Percentiles rank a stretch among this genome's conserved stretches.
Evolutionary conservation across 768 basidiomycete genomes (phyloP).

Genomic region (Gloeopeniophorella convolvens): DNA sequence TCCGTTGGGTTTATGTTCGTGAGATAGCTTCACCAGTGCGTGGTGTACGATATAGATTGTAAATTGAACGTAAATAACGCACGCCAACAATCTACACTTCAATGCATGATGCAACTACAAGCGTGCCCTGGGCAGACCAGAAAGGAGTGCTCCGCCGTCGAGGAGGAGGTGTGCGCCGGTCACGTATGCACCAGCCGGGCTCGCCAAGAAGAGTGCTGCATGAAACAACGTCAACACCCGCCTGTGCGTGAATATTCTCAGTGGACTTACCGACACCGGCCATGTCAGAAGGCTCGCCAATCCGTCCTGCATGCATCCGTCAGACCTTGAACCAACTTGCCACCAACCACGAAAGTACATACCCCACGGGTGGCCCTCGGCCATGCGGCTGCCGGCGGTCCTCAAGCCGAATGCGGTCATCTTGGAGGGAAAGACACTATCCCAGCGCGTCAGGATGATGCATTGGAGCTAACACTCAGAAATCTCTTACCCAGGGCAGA

Average conservation of each 20-base stretch:
- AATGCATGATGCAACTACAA: constrained; percentile 12
- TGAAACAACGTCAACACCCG: background rate
- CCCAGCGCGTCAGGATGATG: background rate
- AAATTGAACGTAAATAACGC: too few relatives aligned
- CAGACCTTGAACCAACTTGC: background rate
- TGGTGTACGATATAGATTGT: too few relatives aligned
- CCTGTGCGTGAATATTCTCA: too few relatives aligned
- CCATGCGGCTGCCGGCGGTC: constrained; percentile 44
- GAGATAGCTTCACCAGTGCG: too few relatives aligned
- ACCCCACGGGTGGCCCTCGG: constrained; percentile 59
- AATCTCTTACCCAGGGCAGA: constrained; percentile 61
- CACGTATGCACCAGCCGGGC: constrained; percentile 65
- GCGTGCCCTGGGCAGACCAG: background rate
- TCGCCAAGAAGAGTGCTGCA: constrained; percentile 36
- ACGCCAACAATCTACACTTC: too few relatives aligned
- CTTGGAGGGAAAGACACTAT: constrained; percentile 71
- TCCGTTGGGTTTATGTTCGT: too few relatives aligned
- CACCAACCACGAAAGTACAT: constrained; percentile 15
- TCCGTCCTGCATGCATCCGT: constrained; percentile 42
- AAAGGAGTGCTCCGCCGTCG: constrained; percentile 41
- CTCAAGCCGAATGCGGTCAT: constrained; percentile 75
- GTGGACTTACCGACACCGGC: constrained; percentile 48
- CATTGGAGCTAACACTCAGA: background rate
- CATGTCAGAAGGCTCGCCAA: constrained; percentile 58
- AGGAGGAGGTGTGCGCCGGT: constrained; percentile 67